Base-by-base conservation (phyloP, 768 basidiomycete genomes). In the Cyathus striatus region DNA sequence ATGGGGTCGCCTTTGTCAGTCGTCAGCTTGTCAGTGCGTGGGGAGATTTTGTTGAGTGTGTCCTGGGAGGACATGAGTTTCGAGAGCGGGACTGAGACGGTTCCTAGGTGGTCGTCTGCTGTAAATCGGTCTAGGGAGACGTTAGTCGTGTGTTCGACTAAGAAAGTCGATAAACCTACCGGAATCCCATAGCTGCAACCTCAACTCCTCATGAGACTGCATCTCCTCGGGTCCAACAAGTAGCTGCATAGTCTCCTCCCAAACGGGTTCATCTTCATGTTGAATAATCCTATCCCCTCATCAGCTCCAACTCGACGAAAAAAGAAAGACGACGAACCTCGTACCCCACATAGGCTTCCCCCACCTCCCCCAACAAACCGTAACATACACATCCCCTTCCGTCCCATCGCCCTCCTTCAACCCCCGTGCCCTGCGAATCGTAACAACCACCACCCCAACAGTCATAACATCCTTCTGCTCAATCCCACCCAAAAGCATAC, bases 181-280 rank as follows among this genome's bases (percentile, higher is more conserved):
- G 6, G 79, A 81, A 53, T 89, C 86, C 83, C 83, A 87, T 2
- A 87, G 60, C 66, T 85, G 83, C 17, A 81, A 59, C 17, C 70
- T 70, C 16, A 86, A 59, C 41, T 67, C 67, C 59, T 90, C 88
- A 44, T 81, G 72, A 0, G 80, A 73, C 51, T 86, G 77, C 38
- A 86, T 61, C 45, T 86, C 84, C 35, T 83, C 73, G 30, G 75
- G 70, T 5, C 78, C 78, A 7, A 89, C 70, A 1, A 86, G 60
- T 0, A 89, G 51, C 3, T 78, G 70, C 0, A 76, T 72, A 0
- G 79, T 81, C 64, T 90, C 86, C 52, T 86, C 84, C 67, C 76
- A 88, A 1, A 81, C 70, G 3, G 84, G 85, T 41, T 78, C 72
- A 14, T 73, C 63, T 41, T 83, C 81, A 6, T 63, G 68, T 23